These are phyloP conservation scores for Panellus pusillus DNA, from an alignment of 768 basidiomycete species.

Conservation along the genomic window DNA sequence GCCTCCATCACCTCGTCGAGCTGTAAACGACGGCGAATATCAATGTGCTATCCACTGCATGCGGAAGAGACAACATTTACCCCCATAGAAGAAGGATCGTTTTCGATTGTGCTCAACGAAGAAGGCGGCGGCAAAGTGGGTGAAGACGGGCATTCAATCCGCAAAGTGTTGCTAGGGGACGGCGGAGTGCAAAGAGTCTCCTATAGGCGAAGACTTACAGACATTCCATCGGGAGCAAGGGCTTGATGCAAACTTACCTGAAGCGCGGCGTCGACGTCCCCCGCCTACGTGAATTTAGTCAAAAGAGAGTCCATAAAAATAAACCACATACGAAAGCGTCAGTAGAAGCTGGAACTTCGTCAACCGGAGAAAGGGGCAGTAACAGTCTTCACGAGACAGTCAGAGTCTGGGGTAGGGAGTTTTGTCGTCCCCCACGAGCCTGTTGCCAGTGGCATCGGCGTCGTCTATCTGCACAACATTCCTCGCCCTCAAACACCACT, in stretches of 20 bases:
- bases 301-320: background rate
- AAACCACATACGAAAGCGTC: background rate
- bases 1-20: background rate
- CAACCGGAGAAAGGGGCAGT: background rate
- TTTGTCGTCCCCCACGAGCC: slow-evolving; percentile 19
- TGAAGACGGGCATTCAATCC: slow-evolving; percentile 4
- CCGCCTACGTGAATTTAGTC: background rate
- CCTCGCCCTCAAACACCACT: slow-evolving; percentile 45
- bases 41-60: too few relatives aligned
- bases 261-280: background rate
- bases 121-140: slow-evolving; percentile 10
- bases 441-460: background rate
- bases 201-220: background rate
- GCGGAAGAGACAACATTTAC: background rate
- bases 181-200: background rate
- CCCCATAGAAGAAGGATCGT: background rate
- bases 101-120: slow-evolving; percentile 5
- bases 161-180: slow-evolving; percentile 11
- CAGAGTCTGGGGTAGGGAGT: background rate
- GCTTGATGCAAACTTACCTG: background rate
- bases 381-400: background rate
- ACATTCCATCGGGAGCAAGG: background rate
- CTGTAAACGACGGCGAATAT: background rate
- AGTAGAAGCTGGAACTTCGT: background rate
- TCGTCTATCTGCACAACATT: slow-evolving; percentile 14